Percentiles rank a stretch among this genome's conserved stretches.
Evolutionary conservation across 2,329 filamentous ascomycete genomes (phyloP).

Genomic region (Pseudopithomyces chartarum): DNA sequence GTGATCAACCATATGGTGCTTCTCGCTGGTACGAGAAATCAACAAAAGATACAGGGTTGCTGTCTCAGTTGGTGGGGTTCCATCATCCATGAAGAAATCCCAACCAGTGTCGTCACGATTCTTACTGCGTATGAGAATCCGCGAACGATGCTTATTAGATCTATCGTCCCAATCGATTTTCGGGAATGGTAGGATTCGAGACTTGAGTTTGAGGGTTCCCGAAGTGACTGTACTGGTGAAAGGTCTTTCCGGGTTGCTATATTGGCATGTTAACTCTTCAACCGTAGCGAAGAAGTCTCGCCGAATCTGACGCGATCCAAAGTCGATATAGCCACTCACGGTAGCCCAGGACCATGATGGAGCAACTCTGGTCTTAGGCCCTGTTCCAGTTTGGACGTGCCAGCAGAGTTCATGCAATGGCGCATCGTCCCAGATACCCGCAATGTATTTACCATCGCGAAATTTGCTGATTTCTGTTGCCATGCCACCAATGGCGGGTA

Average conservation of each 20-base stretch:
- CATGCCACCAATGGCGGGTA: not conserved
- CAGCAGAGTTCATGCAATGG: not conserved
- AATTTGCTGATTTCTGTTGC: not conserved
- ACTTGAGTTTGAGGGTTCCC: too few species aligned
- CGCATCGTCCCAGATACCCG: not conserved
- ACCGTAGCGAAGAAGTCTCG: not conserved
- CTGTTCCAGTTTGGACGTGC: not conserved
- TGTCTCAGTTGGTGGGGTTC: not conserved
- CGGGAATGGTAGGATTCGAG: not conserved
- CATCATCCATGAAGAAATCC: not conserved
- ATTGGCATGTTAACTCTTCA: not conserved
- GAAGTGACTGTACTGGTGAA: too few species aligned
- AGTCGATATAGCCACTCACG: not conserved
- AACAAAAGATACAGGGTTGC: not conserved
- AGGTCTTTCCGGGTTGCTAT: too few species aligned
- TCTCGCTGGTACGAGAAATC: not conserved
- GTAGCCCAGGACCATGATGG: not conserved
- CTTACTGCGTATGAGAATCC: not conserved
- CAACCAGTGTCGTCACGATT: not conserved
- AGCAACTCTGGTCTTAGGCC: not conserved
- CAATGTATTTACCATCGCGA: not conserved
- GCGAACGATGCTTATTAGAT: not conserved
- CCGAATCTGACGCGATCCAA: not conserved
- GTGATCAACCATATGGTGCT: not conserved
- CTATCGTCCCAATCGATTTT: not conserved